phyloP scores from a whole-genome alignment of 225 moss, liverwort and hornwort genomes.

The Asterella californica region DNA sequence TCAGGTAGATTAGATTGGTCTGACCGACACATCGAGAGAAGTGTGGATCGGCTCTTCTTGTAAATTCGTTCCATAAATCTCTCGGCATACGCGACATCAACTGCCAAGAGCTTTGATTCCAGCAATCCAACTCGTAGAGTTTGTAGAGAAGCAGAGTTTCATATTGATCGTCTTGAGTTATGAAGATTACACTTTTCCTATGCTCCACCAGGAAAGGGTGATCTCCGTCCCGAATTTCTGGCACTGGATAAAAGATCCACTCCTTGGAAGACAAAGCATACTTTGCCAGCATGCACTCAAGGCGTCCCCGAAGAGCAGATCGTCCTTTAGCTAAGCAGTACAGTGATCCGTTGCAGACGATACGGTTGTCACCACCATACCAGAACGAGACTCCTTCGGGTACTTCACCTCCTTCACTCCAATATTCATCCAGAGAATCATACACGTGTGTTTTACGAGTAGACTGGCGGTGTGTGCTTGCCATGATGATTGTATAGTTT shows the following conservation, averaged over 20 bases:
- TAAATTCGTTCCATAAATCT: slow-evolving; percentile 6
- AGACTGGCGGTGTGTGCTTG: not conserved
- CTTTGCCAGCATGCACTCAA: not conserved
- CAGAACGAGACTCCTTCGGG: slow-evolving; percentile 1
- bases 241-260: slow-evolving; percentile 9
- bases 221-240: not conserved
- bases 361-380: slow-evolving; percentile 20
- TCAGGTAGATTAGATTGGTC: slow-evolving; percentile 8
- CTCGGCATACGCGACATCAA: not conserved
- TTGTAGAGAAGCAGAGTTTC: not conserved
- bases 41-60: not conserved
- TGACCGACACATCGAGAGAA: slow-evolving; percentile 12
- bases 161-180: not conserved
- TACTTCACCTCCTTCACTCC: slow-evolving; percentile 6
- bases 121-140: not conserved
- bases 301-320: not conserved
- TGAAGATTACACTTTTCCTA: slow-evolving; percentile 4
- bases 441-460: slow-evolving; percentile 4
- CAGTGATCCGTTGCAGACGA: slow-evolving; percentile 18
- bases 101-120: not conserved
- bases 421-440: not conserved
- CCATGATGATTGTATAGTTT: slow-evolving; percentile 12
- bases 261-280: not conserved
- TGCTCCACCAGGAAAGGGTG: slow-evolving; percentile 17
- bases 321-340: slow-evolving; percentile 17